These are phyloP conservation scores for Acacia acuminata DNA, from an alignment of 306 rosid genomes.

Conservation along the genomic window DNA sequence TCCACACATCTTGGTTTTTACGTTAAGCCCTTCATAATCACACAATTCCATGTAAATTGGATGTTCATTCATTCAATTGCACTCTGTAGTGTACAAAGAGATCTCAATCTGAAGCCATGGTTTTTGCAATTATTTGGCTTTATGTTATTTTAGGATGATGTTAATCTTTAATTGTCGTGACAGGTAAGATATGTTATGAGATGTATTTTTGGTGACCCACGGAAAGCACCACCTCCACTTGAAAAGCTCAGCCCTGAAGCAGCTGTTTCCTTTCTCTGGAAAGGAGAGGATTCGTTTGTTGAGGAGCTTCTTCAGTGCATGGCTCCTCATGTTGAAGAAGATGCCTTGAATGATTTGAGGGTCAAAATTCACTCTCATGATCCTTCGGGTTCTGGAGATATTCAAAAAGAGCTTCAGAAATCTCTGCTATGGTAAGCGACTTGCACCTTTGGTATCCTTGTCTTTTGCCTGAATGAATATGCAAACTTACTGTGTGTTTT, in stretches of 20 bases:
- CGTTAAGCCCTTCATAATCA: slow-evolving; percentile 12
- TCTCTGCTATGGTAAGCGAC: slow-evolving; percentile 73
- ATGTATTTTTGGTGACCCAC: slow-evolving; percentile 87
- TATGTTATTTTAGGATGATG: slow-evolving; percentile 20
- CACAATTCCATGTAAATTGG: slow-evolving; percentile 1
- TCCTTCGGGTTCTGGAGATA: slow-evolving; percentile 68
- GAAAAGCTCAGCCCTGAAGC: slow-evolving; percentile 87
- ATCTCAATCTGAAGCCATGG: slow-evolving; percentile 16
- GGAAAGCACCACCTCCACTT: slow-evolving; percentile 93
- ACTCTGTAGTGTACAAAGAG: slow-evolving; percentile 9
- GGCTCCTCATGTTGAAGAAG: slow-evolving; percentile 70
- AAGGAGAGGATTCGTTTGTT: slow-evolving; percentile 92
- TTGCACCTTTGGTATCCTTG: slow-evolving; percentile 1
- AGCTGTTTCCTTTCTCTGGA: slow-evolving; percentile 76
- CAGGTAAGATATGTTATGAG: slow-evolving; percentile 98
- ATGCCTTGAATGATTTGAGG: slow-evolving; percentile 64
- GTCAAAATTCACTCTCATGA: slow-evolving; percentile 65
- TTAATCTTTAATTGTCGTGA: slow-evolving; percentile 29
- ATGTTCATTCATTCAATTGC: background rate
- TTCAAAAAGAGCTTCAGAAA: slow-evolving; percentile 70
- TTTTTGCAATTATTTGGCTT: slow-evolving; percentile 32
- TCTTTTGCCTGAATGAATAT: slow-evolving; percentile 22
- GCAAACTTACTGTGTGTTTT: slow-evolving; percentile 12
- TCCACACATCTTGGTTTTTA: slow-evolving; percentile 10
- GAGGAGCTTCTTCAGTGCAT: slow-evolving; percentile 87